Evolutionary conservation across 1,139 yeast genomes (phyloP).

Genomic region (Hanseniaspora sp.): DNA sequence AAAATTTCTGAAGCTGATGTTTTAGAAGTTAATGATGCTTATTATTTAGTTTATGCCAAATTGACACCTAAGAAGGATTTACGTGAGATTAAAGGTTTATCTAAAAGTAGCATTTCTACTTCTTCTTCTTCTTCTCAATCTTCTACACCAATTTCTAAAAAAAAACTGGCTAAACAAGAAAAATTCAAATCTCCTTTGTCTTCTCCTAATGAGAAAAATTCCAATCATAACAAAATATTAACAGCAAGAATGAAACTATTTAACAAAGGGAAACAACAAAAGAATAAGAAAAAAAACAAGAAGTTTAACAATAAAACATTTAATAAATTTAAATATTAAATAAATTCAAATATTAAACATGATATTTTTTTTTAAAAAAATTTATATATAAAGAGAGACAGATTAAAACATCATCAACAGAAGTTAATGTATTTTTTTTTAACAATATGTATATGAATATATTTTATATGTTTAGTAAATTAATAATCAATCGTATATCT

Average conservation of each 20-base stretch:
- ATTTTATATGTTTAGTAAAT: too few relatives aligned
- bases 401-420: too few relatives aligned
- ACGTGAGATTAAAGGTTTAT: neutral
- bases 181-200: neutral
- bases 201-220: neutral
- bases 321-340: neutral
- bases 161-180: neutral
- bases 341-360: too few relatives aligned
- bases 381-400: too few relatives aligned
- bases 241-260: conserved; percentile 16
- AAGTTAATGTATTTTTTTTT: too few relatives aligned
- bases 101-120: too few relatives aligned
- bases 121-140: neutral
- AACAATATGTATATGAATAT: too few relatives aligned
- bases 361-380: too few relatives aligned
- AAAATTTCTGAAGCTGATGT: conserved; percentile 63
- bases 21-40: conserved; percentile 63
- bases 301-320: neutral
- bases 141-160: neutral
- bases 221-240: conserved; percentile 5
- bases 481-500: too few relatives aligned
- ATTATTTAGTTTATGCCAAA: conserved; percentile 73
- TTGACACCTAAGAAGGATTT: conserved; percentile 39
- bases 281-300: conserved; percentile 22
- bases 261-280: conserved; percentile 18